Evolutionary conservation across 805 yeast species (phyloP), one percentile per base, ranked within the genome.

Genomic region (Saccharomycopsis lassenensis): DNA sequence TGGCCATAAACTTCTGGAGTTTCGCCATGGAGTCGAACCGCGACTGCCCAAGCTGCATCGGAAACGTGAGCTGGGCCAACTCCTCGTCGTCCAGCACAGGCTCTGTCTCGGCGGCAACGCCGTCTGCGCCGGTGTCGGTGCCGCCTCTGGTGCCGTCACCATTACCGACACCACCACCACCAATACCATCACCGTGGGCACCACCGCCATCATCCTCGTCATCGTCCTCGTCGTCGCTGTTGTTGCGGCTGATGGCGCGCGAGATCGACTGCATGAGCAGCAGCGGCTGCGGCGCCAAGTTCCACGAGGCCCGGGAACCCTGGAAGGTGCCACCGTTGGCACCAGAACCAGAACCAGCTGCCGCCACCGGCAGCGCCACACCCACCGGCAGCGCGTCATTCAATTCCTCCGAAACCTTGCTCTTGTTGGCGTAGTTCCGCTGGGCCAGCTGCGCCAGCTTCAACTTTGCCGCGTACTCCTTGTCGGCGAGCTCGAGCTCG

Each of bases 221-320:
- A 15, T 25, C 23, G 18, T 17, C 32, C 21, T 40, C 44, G 28
- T 41, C 45, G 22, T 41, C 45, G 10, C 40, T 35, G 23, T 39
- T 39, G 25, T 42, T 41, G 11, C 41, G 21, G 21, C 44, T 39
- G n/a, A 42, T 29, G 11, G 32, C 46, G 30, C 36, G 35, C 5
- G 43, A 33, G 7, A 42, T 29, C 7, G 37, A 33, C 17, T 26
- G 26, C 7, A 39, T 36, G 3, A 39, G 7, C 7, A 24, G 15
- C 10, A 23, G 34, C 8, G 39, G 39, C 12, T 42, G 36, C 27
- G 39, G 30, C 8, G 37, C 31, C n/a, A n/a, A n/a, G n/a, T n/a
- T n/a, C n/a, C n/a, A n/a, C n/a, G n/a, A n/a, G n/a, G n/a, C n/a
- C n/a, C 12, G 29, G 8, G 24, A 31, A 3, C 12, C 21, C 7